These are phyloP conservation scores for Basipetospora sp. DNA, from an alignment of 2,329 filamentous ascomycete species.

Conservation along the genomic window DNA sequence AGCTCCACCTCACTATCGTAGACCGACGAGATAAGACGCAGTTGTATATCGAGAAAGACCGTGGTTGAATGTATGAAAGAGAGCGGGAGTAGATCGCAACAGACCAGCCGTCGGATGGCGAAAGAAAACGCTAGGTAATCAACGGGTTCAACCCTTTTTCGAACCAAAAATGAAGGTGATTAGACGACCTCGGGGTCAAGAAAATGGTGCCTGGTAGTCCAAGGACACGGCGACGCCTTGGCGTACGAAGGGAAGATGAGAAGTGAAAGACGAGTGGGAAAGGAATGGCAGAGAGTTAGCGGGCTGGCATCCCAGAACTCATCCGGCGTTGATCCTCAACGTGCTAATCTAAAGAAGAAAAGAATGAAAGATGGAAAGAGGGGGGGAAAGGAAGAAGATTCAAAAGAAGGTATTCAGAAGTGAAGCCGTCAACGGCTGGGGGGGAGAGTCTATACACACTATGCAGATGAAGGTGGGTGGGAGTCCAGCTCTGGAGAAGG, in stretches of 20 bases:
- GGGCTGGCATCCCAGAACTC: conserved; percentile 7
- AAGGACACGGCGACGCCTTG: no score
- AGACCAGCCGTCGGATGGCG: conserved; percentile 15
- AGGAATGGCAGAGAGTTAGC: conserved; percentile 3
- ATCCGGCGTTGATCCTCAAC: conserved; percentile 1
- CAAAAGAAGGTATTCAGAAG: conserved; percentile 7
- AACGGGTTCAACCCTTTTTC: conserved; percentile 3
- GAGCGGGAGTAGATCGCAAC: conserved; percentile 11
- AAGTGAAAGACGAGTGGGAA: conserved; percentile 5
- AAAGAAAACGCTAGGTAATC: neutral
- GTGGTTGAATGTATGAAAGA: conserved; percentile 1
- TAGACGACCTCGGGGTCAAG: neutral
- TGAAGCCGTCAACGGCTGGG: conserved; percentile 5
- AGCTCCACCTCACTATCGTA: neutral
- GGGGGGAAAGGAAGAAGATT: conserved; percentile 9
- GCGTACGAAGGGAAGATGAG: neutral
- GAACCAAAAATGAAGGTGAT: neutral
- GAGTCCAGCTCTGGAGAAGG: conserved; percentile 2
- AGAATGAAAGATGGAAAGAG: conserved; percentile 8
- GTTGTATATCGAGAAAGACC: conserved; percentile 4
- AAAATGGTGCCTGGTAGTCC: no score
- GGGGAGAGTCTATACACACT: neutral
- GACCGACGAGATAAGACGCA: neutral
- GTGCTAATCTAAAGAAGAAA: conserved; percentile 9
- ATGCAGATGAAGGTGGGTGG: neutral